Evolutionary conservation across 2,329 filamentous ascomycete species (phyloP), one percentile per base, ranked within the genome.

Genomic region (Tricladium varicosporioides): DNA sequence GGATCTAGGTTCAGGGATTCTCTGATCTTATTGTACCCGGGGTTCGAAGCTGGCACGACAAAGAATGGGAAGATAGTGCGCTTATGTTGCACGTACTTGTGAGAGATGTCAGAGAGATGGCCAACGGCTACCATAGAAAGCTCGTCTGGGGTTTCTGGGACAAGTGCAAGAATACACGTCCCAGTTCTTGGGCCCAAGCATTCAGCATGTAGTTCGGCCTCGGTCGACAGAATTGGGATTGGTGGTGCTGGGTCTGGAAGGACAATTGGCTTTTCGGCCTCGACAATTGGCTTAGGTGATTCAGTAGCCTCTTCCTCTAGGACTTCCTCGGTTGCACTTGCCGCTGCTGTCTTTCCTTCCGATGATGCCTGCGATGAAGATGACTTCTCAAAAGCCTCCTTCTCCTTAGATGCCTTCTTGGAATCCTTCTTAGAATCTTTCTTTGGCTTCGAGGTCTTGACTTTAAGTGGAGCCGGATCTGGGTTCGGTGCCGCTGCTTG

Each of bases 61-160:
- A 88, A 93, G 74, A 96, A 88, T 19, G 92, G 91, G 77, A 97
- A 96, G 1, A 92, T 75, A 56, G 86, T 84, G 32, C 83, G 82
- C 53, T 86, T 79, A 49, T 80, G 80, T 62, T 84, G 78, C 33
- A 81, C 76, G 69, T 96, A 85, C 74, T 92, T 95, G 72, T 88
- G 83, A 52, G 87, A 84, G 54, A 97, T 81, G 54, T 92, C 83
- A 1, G 88, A 83, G 2, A 97, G 79, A 22, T 82, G 83, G 16
- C 75, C 71, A 27, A 27, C 22, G 2, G 92, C 75, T 15, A 81
- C 85, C 63, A 82, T 78, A n/a, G 73, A 71, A 10, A 70, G 51
- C 1, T 70, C 69, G 16, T 74, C 65, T 8, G 74, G 59, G 8
- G 59, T 48, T n/a, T 68, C 73, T 0, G 88, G 83, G 2, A 89